Percentiles rank a stretch among this genome's conserved stretches.
phyloP scores from a whole-genome alignment of 306 rosid species.

The Sechiopsis laciniata region DNA sequence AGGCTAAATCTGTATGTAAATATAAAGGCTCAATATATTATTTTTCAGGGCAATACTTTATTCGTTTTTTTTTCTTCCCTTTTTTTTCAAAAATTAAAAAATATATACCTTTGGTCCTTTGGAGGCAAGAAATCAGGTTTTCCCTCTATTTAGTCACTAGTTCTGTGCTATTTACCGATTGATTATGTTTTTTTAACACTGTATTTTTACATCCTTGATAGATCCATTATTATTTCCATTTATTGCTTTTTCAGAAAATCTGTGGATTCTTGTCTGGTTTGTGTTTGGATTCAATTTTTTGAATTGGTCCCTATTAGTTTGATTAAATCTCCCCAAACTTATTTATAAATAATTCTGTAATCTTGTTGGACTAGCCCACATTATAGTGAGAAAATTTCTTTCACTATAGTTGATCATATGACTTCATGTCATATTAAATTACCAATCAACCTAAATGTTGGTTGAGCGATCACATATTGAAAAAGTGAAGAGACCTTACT shows the following conservation, averaged over 20 bases:
- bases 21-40: constrained; percentile 41
- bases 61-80: constrained; percentile 11
- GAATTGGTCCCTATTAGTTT: neutral
- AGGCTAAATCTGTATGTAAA: constrained; percentile 41
- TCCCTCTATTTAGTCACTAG: neutral
- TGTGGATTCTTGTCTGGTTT: no score
- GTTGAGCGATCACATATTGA: no score
- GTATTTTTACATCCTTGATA: neutral
- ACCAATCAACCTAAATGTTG: no score
- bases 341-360: no score
- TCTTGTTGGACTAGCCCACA: no score
- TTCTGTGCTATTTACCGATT: neutral
- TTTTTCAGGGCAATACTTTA: neutral
- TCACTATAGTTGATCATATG: no score
- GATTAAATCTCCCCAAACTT: neutral
- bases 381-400: no score
- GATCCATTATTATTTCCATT: no score
- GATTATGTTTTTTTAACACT: neutral
- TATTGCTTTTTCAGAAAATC: neutral
- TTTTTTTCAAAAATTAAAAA: neutral
- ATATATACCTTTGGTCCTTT: neutral
- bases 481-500: no score
- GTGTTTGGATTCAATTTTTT: neutral
- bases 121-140: constrained; percentile 10
- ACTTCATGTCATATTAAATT: no score